Percentiles rank a stretch among this genome's conserved stretches.
Conservation (phyloP, 257 asterid species). For the Scutellaria minor region DNA sequence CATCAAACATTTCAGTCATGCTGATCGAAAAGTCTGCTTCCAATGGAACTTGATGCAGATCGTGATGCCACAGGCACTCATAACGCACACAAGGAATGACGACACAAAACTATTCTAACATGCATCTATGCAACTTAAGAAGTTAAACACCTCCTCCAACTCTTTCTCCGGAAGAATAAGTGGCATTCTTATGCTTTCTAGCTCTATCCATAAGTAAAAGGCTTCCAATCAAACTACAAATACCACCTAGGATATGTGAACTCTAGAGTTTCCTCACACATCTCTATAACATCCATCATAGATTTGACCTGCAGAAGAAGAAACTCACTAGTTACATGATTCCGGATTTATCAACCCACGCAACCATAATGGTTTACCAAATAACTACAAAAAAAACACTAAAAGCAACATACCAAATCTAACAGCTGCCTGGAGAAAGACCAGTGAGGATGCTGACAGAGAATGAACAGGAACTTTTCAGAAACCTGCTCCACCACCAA, state of each 20-base stretch:
- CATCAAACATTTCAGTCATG: not conserved
- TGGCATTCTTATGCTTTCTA: conserved; percentile 44
- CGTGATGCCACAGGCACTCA: conserved; percentile 16
- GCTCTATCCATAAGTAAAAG: conserved; percentile 51
- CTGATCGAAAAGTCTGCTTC: conserved; percentile 13
- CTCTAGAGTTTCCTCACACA: conserved; percentile 60
- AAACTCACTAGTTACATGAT: conserved; percentile 17
- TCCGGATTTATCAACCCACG: conserved; percentile 10
- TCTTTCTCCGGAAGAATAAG: conserved; percentile 42
- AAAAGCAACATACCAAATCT: conserved; percentile 62
- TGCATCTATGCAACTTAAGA: conserved; percentile 18
- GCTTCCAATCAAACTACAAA: conserved; percentile 65
- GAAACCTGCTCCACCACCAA: conserved; percentile 62
- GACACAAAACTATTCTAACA: conserved; percentile 13
- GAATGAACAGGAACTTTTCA: conserved; percentile 55
- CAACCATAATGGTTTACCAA: conserved; percentile 20
- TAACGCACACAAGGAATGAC: not conserved
- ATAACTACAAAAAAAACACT: conserved; percentile 20
- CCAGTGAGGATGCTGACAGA: conserved; percentile 86
- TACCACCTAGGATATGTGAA: conserved; percentile 55
- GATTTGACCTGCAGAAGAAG: conserved; percentile 57
- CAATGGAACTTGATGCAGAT: conserved; percentile 16
- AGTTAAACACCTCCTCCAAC: conserved; percentile 65
- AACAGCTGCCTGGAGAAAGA: conserved; percentile 62
- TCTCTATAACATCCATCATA: conserved; percentile 49